These are phyloP conservation scores for Mucor velutinosus DNA, from an alignment of 371 early-diverging fungal species.

Conservation along the genomic window DNA sequence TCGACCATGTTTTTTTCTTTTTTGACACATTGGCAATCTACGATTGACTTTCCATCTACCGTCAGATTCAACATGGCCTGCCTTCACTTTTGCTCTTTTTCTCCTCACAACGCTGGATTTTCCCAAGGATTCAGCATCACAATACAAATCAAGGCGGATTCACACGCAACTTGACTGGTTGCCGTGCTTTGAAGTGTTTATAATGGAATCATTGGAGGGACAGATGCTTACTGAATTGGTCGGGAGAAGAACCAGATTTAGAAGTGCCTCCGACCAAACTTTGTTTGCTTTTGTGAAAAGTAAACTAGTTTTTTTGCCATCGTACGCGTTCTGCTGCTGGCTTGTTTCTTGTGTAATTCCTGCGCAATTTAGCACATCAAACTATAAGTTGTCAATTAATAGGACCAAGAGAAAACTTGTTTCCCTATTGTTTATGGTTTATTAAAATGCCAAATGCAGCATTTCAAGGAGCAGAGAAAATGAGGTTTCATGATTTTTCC, in stretches of 20 bases:
- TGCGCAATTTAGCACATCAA: background rate
- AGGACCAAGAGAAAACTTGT: background rate
- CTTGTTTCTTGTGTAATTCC: background rate
- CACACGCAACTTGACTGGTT: constrained; percentile 20
- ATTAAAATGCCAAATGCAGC: background rate
- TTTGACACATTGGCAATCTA: constrained; percentile 9
- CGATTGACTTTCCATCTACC: background rate
- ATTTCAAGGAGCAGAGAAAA: background rate
- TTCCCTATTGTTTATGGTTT: background rate
- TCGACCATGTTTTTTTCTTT: background rate
- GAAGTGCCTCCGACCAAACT: constrained; percentile 19
- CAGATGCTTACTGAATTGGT: constrained; percentile 16
- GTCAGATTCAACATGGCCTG: background rate
- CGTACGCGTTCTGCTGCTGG: background rate
- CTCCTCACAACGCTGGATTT: background rate
- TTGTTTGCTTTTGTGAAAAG: background rate
- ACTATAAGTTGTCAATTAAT: background rate
- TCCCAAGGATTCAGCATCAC: background rate
- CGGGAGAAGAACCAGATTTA: constrained; percentile 20
- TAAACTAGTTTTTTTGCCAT: background rate
- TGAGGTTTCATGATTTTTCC: background rate
- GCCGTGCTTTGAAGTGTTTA: background rate
- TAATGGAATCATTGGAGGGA: background rate
- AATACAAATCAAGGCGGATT: background rate
- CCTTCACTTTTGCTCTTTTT: background rate